These are phyloP conservation scores for Mycena floridula DNA, from an alignment of 768 basidiomycete species.

Conservation along the genomic window DNA sequence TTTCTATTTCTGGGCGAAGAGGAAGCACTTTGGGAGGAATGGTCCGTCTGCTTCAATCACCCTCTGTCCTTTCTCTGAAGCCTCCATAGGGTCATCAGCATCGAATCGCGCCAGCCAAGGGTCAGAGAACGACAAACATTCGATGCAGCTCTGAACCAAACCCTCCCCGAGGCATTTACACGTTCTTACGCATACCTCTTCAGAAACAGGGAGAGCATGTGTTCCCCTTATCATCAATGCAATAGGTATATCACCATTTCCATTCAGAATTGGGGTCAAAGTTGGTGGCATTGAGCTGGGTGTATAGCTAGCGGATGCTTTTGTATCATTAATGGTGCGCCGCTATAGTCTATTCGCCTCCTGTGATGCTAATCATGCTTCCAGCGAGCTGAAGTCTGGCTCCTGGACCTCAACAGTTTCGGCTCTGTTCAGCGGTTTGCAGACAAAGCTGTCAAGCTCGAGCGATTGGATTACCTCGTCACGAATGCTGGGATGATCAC, in stretches of 20 bases:
- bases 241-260: constrained; percentile 74
- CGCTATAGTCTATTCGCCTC: no score
- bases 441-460: no score
- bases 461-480: no score
- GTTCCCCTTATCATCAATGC: constrained; percentile 81
- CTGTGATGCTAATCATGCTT: no score
- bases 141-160: constrained; percentile 47
- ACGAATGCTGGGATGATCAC: no score
- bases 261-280: constrained; percentile 61
- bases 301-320: no score
- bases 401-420: no score
- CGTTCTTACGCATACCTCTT: constrained; percentile 75
- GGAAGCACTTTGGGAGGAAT: constrained; percentile 85
- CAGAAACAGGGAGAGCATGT: constrained; percentile 64
- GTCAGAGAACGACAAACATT: constrained; percentile 53
- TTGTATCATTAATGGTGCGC: no score
- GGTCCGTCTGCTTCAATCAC: constrained; percentile 33
- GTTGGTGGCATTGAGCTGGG: constrained; percentile 32
- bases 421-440: no score
- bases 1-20: constrained; percentile 66
- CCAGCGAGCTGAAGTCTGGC: no score
- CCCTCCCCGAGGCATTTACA: constrained; percentile 63
- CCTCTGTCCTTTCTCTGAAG: background rate
- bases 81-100: constrained; percentile 63
- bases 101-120: constrained; percentile 69